Evolutionary conservation across 768 basidiomycete species (phyloP).

Genomic region (Pulveroboletus sp.): DNA sequence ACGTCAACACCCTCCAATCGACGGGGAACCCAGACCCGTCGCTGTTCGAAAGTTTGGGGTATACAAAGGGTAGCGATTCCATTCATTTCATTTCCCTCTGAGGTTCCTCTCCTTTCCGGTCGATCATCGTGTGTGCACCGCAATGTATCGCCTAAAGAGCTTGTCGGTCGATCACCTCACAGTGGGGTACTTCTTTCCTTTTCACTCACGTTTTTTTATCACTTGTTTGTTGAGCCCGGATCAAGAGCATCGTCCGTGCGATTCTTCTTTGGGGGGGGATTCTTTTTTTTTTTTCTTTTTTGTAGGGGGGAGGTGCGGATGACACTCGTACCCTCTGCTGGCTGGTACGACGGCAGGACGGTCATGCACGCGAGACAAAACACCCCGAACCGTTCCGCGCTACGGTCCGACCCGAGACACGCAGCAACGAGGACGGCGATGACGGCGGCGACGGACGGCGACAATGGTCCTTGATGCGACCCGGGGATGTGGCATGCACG

Average conservation of each 20-base stretch:
- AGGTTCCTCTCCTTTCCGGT: background rate
- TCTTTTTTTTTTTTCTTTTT: too few relatives aligned
- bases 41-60: too few relatives aligned
- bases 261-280: too few relatives aligned
- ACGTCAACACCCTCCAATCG: background rate
- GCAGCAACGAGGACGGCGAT: background rate
- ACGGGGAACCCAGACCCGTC: background rate
- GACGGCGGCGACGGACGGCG: background rate
- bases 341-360: too few relatives aligned
- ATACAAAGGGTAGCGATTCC: background rate
- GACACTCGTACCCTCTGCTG: too few relatives aligned
- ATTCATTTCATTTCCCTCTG: background rate
- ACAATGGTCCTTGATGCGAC: too few relatives aligned
- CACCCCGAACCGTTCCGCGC: background rate
- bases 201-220: background rate
- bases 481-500: too few relatives aligned
- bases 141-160: background rate
- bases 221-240: background rate
- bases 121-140: background rate
- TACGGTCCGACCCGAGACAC: background rate
- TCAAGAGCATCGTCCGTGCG: too few relatives aligned
- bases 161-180: background rate
- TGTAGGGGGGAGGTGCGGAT: too few relatives aligned
- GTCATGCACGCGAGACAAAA: too few relatives aligned
- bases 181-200: background rate